A percentile compares a stretch with the other conserved stretches of the same genome.
phyloP scores from a whole-genome alignment of 352 stramenopile species.

The Lagenidium giganteum region DNA sequence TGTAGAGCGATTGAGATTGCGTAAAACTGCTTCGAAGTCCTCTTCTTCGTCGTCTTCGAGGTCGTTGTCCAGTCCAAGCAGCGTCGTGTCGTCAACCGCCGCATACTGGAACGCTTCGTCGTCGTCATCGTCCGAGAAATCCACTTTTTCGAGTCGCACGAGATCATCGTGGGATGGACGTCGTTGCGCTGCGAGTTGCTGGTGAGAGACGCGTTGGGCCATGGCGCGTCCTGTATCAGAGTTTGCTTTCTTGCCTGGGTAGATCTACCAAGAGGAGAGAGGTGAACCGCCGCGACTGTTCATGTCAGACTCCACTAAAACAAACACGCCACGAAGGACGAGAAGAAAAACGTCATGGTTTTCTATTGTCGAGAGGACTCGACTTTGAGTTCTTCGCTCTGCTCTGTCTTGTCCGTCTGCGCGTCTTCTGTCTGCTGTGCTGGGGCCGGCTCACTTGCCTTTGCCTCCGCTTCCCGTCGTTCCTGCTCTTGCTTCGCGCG shows the following conservation, averaged over 20 bases:
- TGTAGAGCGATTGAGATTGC: constrained; percentile 66
- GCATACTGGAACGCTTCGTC: constrained; percentile 81
- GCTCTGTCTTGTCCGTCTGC: no score
- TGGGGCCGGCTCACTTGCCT: neutral
- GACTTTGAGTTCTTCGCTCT: no score
- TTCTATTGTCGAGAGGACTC: no score
- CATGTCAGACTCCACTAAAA: no score
- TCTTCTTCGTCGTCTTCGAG: constrained; percentile 83
- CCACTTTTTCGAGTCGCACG: constrained; percentile 82
- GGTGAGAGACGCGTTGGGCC: constrained; percentile 16
- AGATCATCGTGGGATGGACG: constrained; percentile 56
- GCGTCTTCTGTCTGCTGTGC: neutral
- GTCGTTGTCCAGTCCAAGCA: constrained; percentile 40
- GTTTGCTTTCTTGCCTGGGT: no score
- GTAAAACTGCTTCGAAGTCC: constrained; percentile 79
- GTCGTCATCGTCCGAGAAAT: constrained; percentile 82
- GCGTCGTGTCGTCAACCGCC: constrained; percentile 51
- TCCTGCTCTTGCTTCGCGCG: constrained; percentile 44
- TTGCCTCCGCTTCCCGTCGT: constrained; percentile 1
- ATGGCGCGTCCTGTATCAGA: no score
- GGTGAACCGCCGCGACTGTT: no score
- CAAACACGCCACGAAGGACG: no score
- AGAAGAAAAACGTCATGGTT: no score
- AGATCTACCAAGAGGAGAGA: no score
- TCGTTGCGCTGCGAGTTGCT: constrained; percentile 19